Conservation (phyloP, 176 grass and related monocot genomes). For the Lolium perenne region DNA sequence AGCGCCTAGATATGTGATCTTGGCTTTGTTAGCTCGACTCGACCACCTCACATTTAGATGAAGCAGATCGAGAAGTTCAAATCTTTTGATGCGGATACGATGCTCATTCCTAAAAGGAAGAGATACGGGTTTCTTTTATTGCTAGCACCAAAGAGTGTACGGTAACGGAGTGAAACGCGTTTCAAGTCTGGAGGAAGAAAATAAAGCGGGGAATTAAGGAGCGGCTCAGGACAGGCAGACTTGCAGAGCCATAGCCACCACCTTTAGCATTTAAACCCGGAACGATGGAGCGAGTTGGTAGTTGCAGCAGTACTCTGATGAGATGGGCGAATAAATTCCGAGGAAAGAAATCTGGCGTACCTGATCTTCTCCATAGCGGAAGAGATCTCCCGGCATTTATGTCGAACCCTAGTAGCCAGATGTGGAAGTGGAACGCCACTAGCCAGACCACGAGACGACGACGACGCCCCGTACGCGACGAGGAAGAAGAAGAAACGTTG, state of each 20-base stretch:
- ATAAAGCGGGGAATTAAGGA: constrained; percentile 38
- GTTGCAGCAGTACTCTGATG: neutral
- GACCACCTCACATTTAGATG: too few relatives aligned
- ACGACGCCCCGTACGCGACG: neutral
- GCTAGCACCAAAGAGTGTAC: too few relatives aligned
- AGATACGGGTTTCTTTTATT: too few relatives aligned
- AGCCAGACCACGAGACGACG: neutral
- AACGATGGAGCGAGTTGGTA: neutral
- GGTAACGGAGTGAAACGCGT: neutral
- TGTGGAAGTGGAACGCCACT: neutral
- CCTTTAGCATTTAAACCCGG: too few relatives aligned
- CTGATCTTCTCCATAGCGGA: neutral
- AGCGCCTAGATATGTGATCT: neutral
- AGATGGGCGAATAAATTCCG: constrained; percentile 40
- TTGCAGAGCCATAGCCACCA: constrained; percentile 21
- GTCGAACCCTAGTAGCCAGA: neutral
- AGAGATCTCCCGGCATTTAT: neutral
- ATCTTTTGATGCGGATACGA: too few relatives aligned
- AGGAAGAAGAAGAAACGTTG: neutral
- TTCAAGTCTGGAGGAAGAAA: neutral
- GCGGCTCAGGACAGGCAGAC: constrained; percentile 32
- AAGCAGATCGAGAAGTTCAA: too few relatives aligned
- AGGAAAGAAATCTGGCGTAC: constrained; percentile 3
- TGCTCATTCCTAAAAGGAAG: too few relatives aligned
- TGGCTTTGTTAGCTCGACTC: neutral